A percentile compares a stretch with the other conserved stretches of the same genome.
phyloP scores from a whole-genome alignment of 2,329 filamentous ascomycete species.

The Conoideocrella luteorostrata region DNA sequence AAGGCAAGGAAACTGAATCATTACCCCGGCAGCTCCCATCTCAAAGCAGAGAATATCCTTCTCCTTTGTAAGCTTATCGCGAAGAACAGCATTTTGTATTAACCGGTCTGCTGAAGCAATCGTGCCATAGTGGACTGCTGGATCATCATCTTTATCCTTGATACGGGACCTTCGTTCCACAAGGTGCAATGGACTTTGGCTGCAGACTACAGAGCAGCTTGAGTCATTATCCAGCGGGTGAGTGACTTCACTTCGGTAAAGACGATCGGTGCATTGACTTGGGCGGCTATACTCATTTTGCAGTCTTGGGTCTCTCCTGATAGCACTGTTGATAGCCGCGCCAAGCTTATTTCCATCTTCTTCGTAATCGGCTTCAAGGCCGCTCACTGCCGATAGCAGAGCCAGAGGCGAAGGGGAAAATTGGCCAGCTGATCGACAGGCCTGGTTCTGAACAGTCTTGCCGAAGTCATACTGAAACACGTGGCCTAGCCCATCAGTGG shows the following conservation, averaged over 20 bases:
- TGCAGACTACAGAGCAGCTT: no score
- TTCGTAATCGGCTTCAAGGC: not conserved
- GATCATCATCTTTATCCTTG: not conserved
- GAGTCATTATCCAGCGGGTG: no score
- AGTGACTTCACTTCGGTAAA: not conserved
- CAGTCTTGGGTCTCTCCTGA: not conserved
- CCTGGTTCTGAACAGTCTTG: no score
- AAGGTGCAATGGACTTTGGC: no score
- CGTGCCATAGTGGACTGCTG: conserved; percentile 8
- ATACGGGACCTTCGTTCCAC: not conserved
- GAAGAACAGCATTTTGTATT: conserved; percentile 13
- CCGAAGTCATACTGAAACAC: no score
- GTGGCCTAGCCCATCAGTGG: no score
- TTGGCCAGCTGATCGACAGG: no score
- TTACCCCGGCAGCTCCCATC: no score
- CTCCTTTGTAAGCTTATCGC: conserved; percentile 6
- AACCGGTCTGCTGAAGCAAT: conserved; percentile 12
- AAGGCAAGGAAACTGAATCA: not conserved
- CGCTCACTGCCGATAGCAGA: no score
- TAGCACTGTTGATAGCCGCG: not conserved
- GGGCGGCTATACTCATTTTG: not conserved
- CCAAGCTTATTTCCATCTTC: not conserved
- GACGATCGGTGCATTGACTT: not conserved
- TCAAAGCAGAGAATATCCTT: conserved; percentile 10
- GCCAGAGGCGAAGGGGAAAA: no score